Percentiles rank a stretch among this genome's conserved stretches.
phyloP scores from a whole-genome alignment of 1,139 yeast genomes.

The Candida labiduridarum region DNA sequence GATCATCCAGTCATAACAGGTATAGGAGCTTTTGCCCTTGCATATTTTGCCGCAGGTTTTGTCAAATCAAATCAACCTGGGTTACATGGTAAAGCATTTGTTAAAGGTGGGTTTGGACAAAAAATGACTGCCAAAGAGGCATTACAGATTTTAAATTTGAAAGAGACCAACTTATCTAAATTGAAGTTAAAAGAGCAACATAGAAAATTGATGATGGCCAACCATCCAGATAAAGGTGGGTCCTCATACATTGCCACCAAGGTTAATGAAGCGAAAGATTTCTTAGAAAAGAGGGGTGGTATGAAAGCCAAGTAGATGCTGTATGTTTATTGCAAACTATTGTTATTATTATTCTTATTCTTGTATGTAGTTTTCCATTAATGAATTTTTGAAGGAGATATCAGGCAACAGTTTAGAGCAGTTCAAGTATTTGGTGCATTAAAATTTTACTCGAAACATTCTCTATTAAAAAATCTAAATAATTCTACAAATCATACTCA shows the following conservation, averaged over 20 bases:
- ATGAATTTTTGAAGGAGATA: background rate
- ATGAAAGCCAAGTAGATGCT: constrained; percentile 41
- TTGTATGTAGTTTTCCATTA: constrained; percentile 10
- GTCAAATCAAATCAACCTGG: constrained; percentile 75
- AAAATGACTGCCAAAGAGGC: constrained; percentile 95
- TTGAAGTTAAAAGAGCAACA: constrained; percentile 88
- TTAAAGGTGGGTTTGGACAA: constrained; percentile 85
- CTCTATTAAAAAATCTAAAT: background rate
- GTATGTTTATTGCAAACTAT: background rate
- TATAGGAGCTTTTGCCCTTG: constrained; percentile 65
- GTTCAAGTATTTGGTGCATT: background rate
- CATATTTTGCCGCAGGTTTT: constrained; percentile 68
- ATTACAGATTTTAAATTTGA: constrained; percentile 78
- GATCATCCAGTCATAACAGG: constrained; percentile 79
- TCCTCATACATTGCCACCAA: constrained; percentile 94
- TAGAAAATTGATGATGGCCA: constrained; percentile 83
- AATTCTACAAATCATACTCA: background rate
- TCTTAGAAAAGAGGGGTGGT: constrained; percentile 81
- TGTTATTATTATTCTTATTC: background rate
- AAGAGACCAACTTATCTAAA: constrained; percentile 75
- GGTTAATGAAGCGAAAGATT: constrained; percentile 95
- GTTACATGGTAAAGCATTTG: constrained; percentile 68
- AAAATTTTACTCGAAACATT: background rate
- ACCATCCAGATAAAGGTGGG: constrained; percentile 98
- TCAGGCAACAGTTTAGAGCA: background rate